A percentile compares a stretch with the other conserved stretches of the same genome.
Evolutionary conservation across 1,284 basidiomycete genomes (phyloP).

Genomic region (Puccinia horiana): DNA sequence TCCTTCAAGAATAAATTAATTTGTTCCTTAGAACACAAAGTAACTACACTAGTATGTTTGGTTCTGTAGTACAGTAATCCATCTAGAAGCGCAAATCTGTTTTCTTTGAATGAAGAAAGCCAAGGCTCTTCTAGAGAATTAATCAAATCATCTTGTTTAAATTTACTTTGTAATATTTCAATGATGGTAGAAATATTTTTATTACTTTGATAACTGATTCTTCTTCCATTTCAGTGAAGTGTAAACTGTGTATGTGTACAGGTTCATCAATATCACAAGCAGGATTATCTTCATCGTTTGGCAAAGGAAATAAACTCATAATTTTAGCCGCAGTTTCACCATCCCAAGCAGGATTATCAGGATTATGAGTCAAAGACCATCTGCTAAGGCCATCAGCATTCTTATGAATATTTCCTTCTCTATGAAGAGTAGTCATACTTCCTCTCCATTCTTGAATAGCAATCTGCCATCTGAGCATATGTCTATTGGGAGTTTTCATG

Average conservation of each 20-base stretch:
- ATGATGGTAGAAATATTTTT: neutral
- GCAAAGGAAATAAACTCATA: neutral
- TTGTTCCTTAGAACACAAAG: neutral
- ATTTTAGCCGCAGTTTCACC: neutral
- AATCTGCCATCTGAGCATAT: too few relatives aligned
- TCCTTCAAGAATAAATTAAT: neutral
- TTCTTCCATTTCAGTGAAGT: neutral
- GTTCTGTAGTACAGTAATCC: neutral
- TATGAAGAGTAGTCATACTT: neutral
- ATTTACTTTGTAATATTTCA: too few relatives aligned
- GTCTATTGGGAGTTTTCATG: neutral
- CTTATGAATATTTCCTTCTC: neutral
- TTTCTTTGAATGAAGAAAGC: too few relatives aligned
- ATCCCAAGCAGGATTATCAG: neutral
- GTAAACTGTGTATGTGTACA: neutral
- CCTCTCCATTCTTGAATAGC: neutral
- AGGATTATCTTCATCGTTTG: neutral
- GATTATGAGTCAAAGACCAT: neutral
- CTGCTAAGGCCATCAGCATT: neutral
- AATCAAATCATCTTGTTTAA: too few relatives aligned
- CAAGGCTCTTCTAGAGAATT: too few relatives aligned
- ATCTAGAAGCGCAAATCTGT: neutral
- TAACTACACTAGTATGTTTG: neutral
- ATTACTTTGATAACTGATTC: neutral
- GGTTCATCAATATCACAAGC: neutral